Evolutionary conservation across 1,284 basidiomycete genomes (phyloP), one percentile per base, ranked within the genome.

Genomic region (Apiotrichum gamsii): DNA sequence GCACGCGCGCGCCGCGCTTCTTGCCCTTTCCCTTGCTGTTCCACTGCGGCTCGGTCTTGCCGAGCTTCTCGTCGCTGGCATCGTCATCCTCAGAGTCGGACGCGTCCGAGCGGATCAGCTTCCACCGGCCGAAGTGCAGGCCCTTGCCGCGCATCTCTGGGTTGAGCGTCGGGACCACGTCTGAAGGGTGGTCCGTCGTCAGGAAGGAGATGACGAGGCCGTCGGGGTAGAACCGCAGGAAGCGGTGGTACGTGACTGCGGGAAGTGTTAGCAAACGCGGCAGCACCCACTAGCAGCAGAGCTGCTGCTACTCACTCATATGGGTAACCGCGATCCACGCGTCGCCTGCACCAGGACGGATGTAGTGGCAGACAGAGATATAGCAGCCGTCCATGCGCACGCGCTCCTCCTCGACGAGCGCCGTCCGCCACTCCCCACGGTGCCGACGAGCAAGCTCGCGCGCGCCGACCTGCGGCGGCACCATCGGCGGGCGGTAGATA

Each of bases 131-230:
- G 36, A 72, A 59, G 35, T 72, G 70, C 5, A 72, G 59, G 8
- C 72, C 90, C 78, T 94, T 91, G 77, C 82, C 84, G 37, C 82
- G 80, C 3, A 91, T 74, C 3, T 79, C 78, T 2, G 85, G 85
- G 48, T 84, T 85, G 45, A 95, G 78, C 14, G 81, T 71, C 4
- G 84, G 83, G 39, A 95, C 85, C 20, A 90, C 78, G 46, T 87
- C 78, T 19, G 82, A 78, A 0, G 90, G 91, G 41, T 74, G 68
- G 36, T 94, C 90, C 51, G 90, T 91, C 2, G 87, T 82, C 20
- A 93, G 80, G 14, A 93, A 78, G 19, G 87, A 90, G 3, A 96
- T 77, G 5, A 91, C 89, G 58, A 80, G 79, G 2, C 91, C 91
- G 58, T 90, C 82, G 1, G 88, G 83, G 53, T 87, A 85, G 75